Percentiles rank a stretch among this genome's conserved stretches.
Evolutionary conservation across 768 basidiomycete genomes (phyloP).

Genomic region (Calvatia gigantea): DNA sequence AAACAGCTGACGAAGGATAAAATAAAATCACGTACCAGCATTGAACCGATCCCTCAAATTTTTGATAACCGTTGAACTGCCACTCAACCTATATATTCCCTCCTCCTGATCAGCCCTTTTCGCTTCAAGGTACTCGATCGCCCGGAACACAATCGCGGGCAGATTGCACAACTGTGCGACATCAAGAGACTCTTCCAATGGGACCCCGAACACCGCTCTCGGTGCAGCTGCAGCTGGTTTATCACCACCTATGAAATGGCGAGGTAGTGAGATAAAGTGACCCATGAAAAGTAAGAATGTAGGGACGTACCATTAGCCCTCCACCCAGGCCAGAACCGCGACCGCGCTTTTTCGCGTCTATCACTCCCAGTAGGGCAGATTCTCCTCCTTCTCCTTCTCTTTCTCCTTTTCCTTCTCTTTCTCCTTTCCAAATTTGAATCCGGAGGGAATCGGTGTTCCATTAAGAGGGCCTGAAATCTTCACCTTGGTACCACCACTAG

Average conservation of each 20-base stretch:
- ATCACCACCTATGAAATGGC: slow-evolving; percentile 27
- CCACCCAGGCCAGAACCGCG: slow-evolving; percentile 93
- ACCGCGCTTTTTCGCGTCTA: slow-evolving; percentile 89
- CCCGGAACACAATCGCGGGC: slow-evolving; percentile 93
- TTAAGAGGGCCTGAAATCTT: slow-evolving; percentile 91
- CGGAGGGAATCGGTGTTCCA: slow-evolving; percentile 80
- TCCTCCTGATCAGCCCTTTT: slow-evolving; percentile 96
- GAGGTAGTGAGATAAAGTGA: slow-evolving; percentile 11
- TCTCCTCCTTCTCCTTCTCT: not conserved
- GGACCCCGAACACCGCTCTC: slow-evolving; percentile 85
- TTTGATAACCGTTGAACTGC: slow-evolving; percentile 94
- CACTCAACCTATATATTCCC: slow-evolving; percentile 94
- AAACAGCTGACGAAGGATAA: slow-evolving; percentile 6
- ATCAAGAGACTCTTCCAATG: slow-evolving; percentile 83
- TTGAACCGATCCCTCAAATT: slow-evolving; percentile 92
- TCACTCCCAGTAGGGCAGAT: slow-evolving; percentile 38
- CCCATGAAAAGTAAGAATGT: not conserved
- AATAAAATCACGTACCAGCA: slow-evolving; percentile 48
- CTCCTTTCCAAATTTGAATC: slow-evolving; percentile 75
- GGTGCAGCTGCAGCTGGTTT: slow-evolving; percentile 38
- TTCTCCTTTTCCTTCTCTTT: not conserved
- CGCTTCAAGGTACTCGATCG: slow-evolving; percentile 91
- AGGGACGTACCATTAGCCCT: slow-evolving; percentile 47
- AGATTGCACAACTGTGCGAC: slow-evolving; percentile 87
- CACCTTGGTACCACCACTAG: slow-evolving; percentile 45